Evolutionary conservation across 1,284 basidiomycete species (phyloP).

Genomic region (Ustilago cynodontis): DNA sequence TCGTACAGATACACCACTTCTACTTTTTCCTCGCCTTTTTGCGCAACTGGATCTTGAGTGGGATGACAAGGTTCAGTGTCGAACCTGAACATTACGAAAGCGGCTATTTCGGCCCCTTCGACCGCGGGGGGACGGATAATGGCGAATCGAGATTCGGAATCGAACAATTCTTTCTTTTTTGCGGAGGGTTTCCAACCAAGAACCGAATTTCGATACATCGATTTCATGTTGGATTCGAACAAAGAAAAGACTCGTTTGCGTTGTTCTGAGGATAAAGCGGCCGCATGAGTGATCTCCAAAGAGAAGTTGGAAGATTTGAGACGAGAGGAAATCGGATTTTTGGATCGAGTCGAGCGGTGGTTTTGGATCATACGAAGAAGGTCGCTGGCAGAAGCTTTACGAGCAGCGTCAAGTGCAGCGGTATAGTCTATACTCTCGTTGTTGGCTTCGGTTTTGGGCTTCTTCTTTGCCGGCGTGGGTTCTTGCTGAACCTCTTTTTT

Average conservation of each 20-base stretch:
- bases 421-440: conserved; percentile 20
- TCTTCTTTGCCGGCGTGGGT: not conserved
- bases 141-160: conserved; percentile 33
- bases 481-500: not conserved
- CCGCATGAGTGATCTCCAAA: conserved; percentile 23
- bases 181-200: conserved; percentile 40
- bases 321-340: conserved; percentile 19
- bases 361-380: conserved; percentile 27
- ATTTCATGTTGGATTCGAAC: conserved; percentile 50
- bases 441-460: conserved; percentile 7
- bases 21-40: conserved; percentile 19
- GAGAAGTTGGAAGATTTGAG: conserved; percentile 22
- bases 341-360: conserved; percentile 16
- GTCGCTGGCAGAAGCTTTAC: not conserved
- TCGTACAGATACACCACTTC: conserved; percentile 53
- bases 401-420: conserved; percentile 18
- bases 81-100: conserved; percentile 42
- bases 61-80: conserved; percentile 38
- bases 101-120: conserved; percentile 41
- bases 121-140: conserved; percentile 29
- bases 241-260: conserved; percentile 46
- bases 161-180: conserved; percentile 40
- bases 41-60: conserved; percentile 9
- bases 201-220: conserved; percentile 41
- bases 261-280: conserved; percentile 30